Percentiles rank a stretch among this genome's conserved stretches.
Conservation (phyloP, 805 yeast genomes). For the Wickerhamiella sorbophila region DNA sequence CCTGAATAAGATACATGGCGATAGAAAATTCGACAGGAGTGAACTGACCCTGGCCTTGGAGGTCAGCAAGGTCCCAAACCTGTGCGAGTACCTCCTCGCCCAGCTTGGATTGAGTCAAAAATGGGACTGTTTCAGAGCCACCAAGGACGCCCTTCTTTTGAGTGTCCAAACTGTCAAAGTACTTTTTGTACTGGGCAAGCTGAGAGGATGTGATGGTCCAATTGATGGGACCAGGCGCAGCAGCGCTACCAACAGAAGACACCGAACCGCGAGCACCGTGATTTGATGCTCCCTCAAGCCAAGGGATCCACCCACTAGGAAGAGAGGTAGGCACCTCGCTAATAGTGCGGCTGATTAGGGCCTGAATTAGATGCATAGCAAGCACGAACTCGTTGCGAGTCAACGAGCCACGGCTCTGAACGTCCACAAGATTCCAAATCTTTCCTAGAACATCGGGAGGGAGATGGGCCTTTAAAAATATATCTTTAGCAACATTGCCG, state of each 20-base stretch:
- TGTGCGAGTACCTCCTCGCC: conserved; percentile 73
- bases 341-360: conserved; percentile 51
- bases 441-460: conserved; percentile 66
- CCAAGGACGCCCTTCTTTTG: conserved; percentile 44
- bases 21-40: conserved; percentile 73
- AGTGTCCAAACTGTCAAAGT: conserved; percentile 69
- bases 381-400: conserved; percentile 64
- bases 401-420: conserved; percentile 56
- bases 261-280: conserved; percentile 5
- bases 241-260: conserved; percentile 2
- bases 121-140: conserved; percentile 74
- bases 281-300: conserved; percentile 15
- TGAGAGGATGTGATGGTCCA: conserved; percentile 29
- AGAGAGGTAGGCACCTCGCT: conserved; percentile 39
- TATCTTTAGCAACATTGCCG: conserved; percentile 72
- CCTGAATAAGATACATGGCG: conserved; percentile 87
- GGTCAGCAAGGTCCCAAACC: conserved; percentile 90
- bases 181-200: conserved; percentile 60
- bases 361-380: conserved; percentile 92
- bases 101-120: conserved; percentile 75
- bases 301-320: conserved; percentile 27
- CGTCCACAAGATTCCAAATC: conserved; percentile 82
- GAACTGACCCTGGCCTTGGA: conserved; percentile 72
- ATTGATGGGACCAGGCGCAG: conserved; percentile 12
- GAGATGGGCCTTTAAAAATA: conserved; percentile 77